Base-by-base conservation (phyloP, 352 stramenopile species). In the Phytophthora lateralis region DNA sequence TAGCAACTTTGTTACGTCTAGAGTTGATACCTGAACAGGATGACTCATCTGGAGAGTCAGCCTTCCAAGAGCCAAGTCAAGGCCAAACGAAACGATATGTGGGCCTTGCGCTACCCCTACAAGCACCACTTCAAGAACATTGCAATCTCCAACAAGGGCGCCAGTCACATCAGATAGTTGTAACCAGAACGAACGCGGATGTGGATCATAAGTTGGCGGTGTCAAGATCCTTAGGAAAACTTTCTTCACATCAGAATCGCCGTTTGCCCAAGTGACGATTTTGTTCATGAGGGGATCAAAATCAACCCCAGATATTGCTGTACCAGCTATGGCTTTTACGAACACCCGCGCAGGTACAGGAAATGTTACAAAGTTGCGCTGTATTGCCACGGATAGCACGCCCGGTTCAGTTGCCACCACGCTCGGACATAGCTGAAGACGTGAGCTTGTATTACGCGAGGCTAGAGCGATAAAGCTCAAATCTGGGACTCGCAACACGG, bases 281-380 rank as follows among this genome's bases (percentile, higher is more conserved):
- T 39, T 53, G 26, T 54, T 29, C 1, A 43, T 44, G 3, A 91
- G 20, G 6, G 73, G 29, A 2, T 73, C 66, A 50, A 76, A 92
- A 55, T 94, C 85, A 6, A 89, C 57, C 6, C 75, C 75, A 3
- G 49, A 52, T 1, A 38, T 71, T n/a, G 82, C 81, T n/a, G 85
- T 90, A 24, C 57, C 72, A 15, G 76, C 68, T 6, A 89, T 18
- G 0, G 72, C 80, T 15, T 73, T 66, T 3, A 94, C 42, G 1
- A 54, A 62, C 0, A 81, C 74, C 17, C 50, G 65, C 7, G 69
- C 72, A 0, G 63, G 48, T 4, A 66, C 62, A 12, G 38, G 15
- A 21, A 83, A 62, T 4, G 55, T 72, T 8, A 55, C 75, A 51
- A 83, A 89, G 42, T 78, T 75, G 8, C 82, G 78, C 11, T 83